Evolutionary conservation across 352 stramenopile genomes (phyloP).

Genomic region (Phytopythium aichiense): DNA sequence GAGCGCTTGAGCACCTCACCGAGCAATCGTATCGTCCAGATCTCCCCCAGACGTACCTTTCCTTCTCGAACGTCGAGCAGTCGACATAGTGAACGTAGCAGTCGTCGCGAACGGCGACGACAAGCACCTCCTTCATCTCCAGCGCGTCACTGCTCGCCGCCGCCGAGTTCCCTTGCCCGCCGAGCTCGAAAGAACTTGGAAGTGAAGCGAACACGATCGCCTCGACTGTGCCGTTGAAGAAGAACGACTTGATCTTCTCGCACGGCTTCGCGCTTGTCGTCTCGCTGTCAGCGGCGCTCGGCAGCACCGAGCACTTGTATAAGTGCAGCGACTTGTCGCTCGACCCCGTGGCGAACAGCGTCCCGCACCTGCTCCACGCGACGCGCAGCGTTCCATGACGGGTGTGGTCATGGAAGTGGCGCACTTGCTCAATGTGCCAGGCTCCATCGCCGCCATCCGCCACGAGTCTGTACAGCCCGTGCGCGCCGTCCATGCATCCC

Average conservation of each 20-base stretch:
- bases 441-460: conserved; percentile 15
- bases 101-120: conserved; percentile 69
- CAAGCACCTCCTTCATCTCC: conserved; percentile 35
- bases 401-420: conserved; percentile 65
- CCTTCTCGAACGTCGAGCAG: conserved; percentile 74
- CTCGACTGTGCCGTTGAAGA: conserved; percentile 82
- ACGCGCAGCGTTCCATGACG: conserved; percentile 63
- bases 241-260: conserved; percentile 78
- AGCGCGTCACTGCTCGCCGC: background rate
- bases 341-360: conserved; percentile 63
- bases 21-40: background rate
- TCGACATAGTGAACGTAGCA: conserved; percentile 86
- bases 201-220: conserved; percentile 54
- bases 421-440: conserved; percentile 39
- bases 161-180: background rate
- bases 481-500: conserved; percentile 68
- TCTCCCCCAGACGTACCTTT: conserved; percentile 33
- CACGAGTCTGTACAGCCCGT: conserved; percentile 50
- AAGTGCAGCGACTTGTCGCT: conserved; percentile 76
- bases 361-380: conserved; percentile 50
- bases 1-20: background rate
- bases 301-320: conserved; percentile 40
- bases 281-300: conserved; percentile 4
- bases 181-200: background rate
- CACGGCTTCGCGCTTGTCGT: conserved; percentile 11